Conservation (phyloP, 2,329 filamentous ascomycete species). For the Fusarium graminum region DNA sequence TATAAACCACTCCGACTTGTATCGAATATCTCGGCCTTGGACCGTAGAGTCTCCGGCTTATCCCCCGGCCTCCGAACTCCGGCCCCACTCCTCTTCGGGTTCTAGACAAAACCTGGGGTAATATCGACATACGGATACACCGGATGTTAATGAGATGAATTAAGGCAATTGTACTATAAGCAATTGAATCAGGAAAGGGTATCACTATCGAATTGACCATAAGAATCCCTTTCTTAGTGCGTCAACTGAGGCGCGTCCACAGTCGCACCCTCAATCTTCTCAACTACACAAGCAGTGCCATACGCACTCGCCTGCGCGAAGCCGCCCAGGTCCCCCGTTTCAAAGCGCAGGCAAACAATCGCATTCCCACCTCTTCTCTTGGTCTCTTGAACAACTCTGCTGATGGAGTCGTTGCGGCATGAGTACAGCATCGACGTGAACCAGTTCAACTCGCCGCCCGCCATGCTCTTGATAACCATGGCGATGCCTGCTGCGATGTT, state of each 20-base stretch:
- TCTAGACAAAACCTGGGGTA: conserved; percentile 6
- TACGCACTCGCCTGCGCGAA: conserved; percentile 72
- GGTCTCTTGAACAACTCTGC: conserved; percentile 67
- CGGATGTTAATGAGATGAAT: neutral
- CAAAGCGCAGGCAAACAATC: conserved; percentile 70
- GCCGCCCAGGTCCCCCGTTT: conserved; percentile 66
- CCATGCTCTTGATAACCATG: conserved; percentile 68
- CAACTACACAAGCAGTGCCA: conserved; percentile 69
- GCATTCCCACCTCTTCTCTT: conserved; percentile 71
- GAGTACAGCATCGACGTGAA: conserved; percentile 71
- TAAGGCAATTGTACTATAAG: neutral
- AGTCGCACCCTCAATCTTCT: conserved; percentile 62
- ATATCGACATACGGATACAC: neutral
- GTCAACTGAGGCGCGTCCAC: conserved; percentile 48
- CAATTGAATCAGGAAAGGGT: neutral
- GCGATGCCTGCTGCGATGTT: conserved; percentile 69
- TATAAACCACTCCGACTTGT: too few relatives aligned
- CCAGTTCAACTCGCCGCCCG: conserved; percentile 70
- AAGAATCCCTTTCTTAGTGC: neutral
- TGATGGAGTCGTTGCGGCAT: conserved; percentile 70
- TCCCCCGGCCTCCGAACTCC: conserved; percentile 12
- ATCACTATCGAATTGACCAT: neutral
- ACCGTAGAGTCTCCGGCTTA: neutral
- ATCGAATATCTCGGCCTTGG: neutral
- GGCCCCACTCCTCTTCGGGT: conserved; percentile 9